phyloP scores from a whole-genome alignment of 2,329 filamentous ascomycete species.

The Verticillium isaacii region DNA sequence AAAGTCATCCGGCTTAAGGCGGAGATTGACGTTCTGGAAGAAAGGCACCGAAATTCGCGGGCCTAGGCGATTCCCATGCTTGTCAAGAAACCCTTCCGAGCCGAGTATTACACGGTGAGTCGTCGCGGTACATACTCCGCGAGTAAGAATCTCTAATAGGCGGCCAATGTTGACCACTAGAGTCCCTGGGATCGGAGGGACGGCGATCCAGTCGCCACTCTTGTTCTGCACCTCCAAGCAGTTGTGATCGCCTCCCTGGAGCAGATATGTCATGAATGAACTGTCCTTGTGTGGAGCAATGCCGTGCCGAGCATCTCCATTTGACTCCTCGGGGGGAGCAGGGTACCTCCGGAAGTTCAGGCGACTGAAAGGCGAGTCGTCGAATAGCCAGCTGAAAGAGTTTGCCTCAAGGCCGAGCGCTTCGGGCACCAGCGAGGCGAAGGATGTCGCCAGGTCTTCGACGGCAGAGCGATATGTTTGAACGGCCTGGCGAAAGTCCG shows the following conservation, averaged over 20 bases:
- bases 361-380: not conserved
- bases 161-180: not conserved
- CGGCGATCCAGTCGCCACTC: not conserved
- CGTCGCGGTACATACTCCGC: not conserved
- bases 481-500: not conserved
- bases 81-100: not conserved
- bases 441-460: not conserved
- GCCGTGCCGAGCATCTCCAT: not conserved
- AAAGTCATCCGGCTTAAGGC: not conserved
- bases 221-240: not conserved
- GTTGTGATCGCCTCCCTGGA: not conserved
- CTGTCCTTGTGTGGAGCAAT: not conserved
- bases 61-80: not conserved
- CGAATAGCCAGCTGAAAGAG: not conserved
- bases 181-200: not conserved
- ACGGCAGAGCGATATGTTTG: not conserved
- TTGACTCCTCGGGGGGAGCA: not conserved
- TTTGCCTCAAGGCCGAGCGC: not conserved
- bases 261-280: not conserved
- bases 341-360: not conserved
- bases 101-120: not conserved
- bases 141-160: not conserved
- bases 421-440: not conserved
- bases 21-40: not conserved
- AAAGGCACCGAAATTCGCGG: not conserved